These are phyloP conservation scores for Metschnikowia vanudenii DNA, from an alignment of 805 yeast species.

Conservation along the genomic window DNA sequence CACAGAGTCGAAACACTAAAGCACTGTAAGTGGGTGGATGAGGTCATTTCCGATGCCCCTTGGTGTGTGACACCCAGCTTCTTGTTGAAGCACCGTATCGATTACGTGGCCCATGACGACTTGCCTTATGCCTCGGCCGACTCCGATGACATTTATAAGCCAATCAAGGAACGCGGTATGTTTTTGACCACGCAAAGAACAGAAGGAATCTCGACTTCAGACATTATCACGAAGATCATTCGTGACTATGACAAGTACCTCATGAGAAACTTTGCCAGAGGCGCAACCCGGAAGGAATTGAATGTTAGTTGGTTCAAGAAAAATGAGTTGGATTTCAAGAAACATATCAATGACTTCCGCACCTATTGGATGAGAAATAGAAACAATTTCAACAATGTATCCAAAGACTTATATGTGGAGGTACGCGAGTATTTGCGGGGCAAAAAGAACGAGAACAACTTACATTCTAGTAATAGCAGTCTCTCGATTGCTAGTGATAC, in stretches of 20 bases:
- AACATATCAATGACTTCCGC: constrained; percentile 85
- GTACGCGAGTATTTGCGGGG: constrained; percentile 69
- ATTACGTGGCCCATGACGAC: constrained; percentile 97
- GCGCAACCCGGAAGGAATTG: constrained; percentile 93
- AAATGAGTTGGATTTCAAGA: constrained; percentile 90
- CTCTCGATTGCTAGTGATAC: constrained; percentile 24
- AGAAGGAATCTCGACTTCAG: constrained; percentile 93
- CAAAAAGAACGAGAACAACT: constrained; percentile 32
- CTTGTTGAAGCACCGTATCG: constrained; percentile 74
- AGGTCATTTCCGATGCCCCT: constrained; percentile 91
- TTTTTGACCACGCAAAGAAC: constrained; percentile 95
- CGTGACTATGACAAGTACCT: constrained; percentile 95
- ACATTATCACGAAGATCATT: constrained; percentile 91
- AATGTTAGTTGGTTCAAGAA: constrained; percentile 97
- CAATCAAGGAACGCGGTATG: constrained; percentile 87
- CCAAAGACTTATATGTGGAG: constrained; percentile 82
- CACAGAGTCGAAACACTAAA: constrained; percentile 88
- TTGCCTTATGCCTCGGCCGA: constrained; percentile 90
- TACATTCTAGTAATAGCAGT: constrained; percentile 18
- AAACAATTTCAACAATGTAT: constrained; percentile 62
- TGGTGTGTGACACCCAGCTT: constrained; percentile 91
- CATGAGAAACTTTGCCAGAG: constrained; percentile 96
- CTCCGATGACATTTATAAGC: constrained; percentile 87
- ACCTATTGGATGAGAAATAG: constrained; percentile 80
- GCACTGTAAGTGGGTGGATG: constrained; percentile 98